phyloP scores from a whole-genome alignment of 257 asterid genomes.

The Solanum phureja region DNA sequence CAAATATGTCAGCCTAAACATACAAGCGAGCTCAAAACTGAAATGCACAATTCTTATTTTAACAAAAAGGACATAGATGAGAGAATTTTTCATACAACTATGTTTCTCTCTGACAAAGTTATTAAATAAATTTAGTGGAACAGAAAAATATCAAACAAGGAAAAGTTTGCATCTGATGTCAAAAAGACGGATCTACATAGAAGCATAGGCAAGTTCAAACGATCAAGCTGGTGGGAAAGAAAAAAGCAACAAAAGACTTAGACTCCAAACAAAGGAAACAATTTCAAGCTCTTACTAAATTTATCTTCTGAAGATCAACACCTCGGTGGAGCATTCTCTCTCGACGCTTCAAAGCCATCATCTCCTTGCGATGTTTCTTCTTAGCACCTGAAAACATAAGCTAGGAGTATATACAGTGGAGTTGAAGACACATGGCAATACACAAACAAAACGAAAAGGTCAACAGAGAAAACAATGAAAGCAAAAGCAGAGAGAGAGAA shows the following conservation, averaged over 20 bases:
- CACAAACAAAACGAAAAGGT: neutral
- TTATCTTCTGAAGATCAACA: constrained; percentile 84
- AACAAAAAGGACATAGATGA: neutral
- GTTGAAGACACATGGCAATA: constrained; percentile 9
- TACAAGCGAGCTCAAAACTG: neutral
- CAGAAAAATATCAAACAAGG: neutral
- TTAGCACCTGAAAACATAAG: constrained; percentile 57
- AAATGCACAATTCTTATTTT: neutral
- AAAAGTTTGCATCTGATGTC: neutral
- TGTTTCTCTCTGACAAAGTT: neutral
- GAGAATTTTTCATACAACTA: neutral
- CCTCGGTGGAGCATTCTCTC: constrained; percentile 80
- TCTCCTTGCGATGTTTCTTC: constrained; percentile 79
- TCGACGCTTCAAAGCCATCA: constrained; percentile 67
- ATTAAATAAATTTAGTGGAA: neutral
- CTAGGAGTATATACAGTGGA: constrained; percentile 1
- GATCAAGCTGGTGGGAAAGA: neutral
- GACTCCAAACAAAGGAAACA: neutral
- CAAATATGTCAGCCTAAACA: neutral
- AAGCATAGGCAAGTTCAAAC: neutral
- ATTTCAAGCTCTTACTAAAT: constrained; percentile 38
- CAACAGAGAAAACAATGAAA: neutral
- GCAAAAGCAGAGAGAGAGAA: neutral
- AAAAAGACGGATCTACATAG: neutral
- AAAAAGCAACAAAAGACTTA: neutral